phyloP scores from a whole-genome alignment of 2,329 filamentous ascomycete genomes.

The Claviceps pazoutovae region DNA sequence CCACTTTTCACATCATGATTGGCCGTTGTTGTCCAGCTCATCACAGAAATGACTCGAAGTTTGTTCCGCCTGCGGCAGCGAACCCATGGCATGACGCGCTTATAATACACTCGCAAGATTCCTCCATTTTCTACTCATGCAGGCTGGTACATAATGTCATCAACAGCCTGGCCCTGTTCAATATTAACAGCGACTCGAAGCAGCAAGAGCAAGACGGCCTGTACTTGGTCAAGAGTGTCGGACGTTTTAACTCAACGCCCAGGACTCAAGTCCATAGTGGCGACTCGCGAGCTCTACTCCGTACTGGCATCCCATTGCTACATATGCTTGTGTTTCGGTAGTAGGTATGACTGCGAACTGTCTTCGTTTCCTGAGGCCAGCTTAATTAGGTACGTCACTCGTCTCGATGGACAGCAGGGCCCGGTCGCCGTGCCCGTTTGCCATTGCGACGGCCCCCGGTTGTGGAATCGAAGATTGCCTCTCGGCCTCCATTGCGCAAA shows the following conservation, averaged over 20 bases:
- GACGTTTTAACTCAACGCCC: neutral
- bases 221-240: neutral
- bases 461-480: constrained; percentile 31
- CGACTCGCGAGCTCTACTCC: neutral
- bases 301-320: neutral
- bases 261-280: neutral
- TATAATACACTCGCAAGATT: neutral
- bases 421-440: constrained; percentile 25
- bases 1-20: too few relatives aligned
- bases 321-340: neutral
- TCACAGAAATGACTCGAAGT: too few relatives aligned
- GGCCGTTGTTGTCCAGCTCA: too few relatives aligned
- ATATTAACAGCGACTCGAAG: neutral
- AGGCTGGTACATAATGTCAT: too few relatives aligned
- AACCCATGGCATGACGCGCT: too few relatives aligned
- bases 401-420: neutral
- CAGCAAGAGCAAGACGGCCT: neutral
- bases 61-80: too few relatives aligned
- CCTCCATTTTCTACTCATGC: neutral
- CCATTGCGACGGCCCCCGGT: constrained; percentile 39
- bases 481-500: constrained; percentile 30
- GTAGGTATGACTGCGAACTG: neutral
- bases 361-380: neutral
- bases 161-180: too few relatives aligned
- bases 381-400: neutral